Evolutionary conservation across 208 protist species (phyloP), one percentile per base, ranked within the genome.

Genomic region (Angomonas ambiguus): DNA sequence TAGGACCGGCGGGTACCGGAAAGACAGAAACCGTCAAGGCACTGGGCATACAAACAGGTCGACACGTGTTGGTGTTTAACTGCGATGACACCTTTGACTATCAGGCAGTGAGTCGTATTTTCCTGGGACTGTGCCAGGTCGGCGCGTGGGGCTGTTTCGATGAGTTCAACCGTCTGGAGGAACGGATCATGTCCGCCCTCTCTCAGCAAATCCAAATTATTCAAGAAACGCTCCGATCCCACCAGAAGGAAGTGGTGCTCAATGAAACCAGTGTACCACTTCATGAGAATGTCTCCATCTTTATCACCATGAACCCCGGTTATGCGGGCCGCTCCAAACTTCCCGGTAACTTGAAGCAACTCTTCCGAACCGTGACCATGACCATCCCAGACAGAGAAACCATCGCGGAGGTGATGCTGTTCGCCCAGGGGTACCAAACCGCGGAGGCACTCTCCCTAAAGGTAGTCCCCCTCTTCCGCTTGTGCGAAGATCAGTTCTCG

Each of bases 81-180:
- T 99, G 98, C 87, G 98, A 99, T 71, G 98, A 99, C 75, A 92
- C 84, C 24, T 99, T 99, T 69, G 98, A 99, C 77, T 98, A 97
- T 77, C 88, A 98, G 71, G 94, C 98, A 0, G 98, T 99, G 79
- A 94, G 93, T 42, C 86, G 98, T 65, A 99, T 99, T 55, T 98
- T 99, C 65, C 87, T 99, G n/a, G 99, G 99, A 31, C 88, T 99
- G 3, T 99, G 98, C 77, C 97, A 99, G 70, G 98, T 98, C 45
- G 98, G 99, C 42, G 98, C 98, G 34, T 99, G 98, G 98, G 98
- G 98, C 67, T 99, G 98, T 85, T 99, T 99, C 77, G 99, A 99
- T 83, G 99, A 99, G 87, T 99, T 99, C 83, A 99, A 99, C 76
- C 93, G 99, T 45, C 87, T 99, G 0, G 97, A 99, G 70, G 98